Conservation (phyloP, 2,329 filamentous ascomycete genomes). For the Cercospora berteroae region DNA sequence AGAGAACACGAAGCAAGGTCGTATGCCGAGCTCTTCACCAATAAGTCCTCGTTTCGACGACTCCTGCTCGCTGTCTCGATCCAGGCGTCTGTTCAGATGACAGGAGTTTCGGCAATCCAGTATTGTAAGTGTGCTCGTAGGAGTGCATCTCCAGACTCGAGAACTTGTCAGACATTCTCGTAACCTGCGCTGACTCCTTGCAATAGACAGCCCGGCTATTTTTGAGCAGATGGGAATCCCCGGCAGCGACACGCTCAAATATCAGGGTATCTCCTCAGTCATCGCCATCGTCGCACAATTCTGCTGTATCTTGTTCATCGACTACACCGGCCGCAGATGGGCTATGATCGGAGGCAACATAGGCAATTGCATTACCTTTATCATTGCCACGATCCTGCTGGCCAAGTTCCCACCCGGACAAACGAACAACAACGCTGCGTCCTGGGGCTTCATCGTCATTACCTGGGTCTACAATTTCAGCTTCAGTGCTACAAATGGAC, state of each 20-base stretch:
- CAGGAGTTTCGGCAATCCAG: conserved; percentile 70
- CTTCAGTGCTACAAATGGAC: conserved; percentile 69
- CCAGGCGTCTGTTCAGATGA: conserved; percentile 74
- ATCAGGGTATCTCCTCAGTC: conserved; percentile 72
- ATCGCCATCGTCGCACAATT: conserved; percentile 68
- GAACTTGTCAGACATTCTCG: background rate
- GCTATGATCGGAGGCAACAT: conserved; percentile 71
- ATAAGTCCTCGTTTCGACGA: conserved; percentile 66
- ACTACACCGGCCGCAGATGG: conserved; percentile 68
- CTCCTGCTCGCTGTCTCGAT: conserved; percentile 65
- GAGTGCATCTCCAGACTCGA: no score
- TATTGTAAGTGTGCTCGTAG: conserved; percentile 51
- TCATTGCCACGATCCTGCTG: conserved; percentile 60
- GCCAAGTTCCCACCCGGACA: conserved; percentile 61
- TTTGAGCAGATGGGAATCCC: conserved; percentile 68
- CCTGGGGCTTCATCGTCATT: conserved; percentile 72
- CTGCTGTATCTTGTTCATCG: conserved; percentile 66
- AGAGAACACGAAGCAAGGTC: conserved; percentile 67
- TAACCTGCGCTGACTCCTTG: background rate
- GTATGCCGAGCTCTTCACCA: conserved; percentile 66
- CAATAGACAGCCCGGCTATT: conserved; percentile 42
- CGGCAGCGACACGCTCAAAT: conserved; percentile 64
- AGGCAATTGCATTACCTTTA: conserved; percentile 68
- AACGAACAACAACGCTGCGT: conserved; percentile 53
- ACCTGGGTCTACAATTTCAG: conserved; percentile 81